Percentiles rank a stretch among this genome's conserved stretches.
Evolutionary conservation across 192 early-diverging fungal genomes (phyloP).

Genomic region (Coemansia sp.): DNA sequence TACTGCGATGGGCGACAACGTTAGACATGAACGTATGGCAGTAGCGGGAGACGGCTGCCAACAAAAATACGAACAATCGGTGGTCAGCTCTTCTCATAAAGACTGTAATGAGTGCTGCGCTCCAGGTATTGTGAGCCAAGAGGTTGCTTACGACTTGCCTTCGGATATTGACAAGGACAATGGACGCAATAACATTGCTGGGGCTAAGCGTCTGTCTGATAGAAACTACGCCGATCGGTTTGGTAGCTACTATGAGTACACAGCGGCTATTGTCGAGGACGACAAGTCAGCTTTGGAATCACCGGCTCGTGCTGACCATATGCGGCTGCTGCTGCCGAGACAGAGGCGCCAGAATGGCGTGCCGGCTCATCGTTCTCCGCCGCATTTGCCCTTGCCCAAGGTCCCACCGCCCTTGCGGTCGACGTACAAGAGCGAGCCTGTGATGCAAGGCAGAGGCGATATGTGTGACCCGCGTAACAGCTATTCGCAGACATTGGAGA

Average conservation of each 20-base stretch:
- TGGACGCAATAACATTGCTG: slow-evolving; percentile 1
- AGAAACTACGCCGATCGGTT: slow-evolving; percentile 34
- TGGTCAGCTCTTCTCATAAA: not conserved
- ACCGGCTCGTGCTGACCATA: not conserved
- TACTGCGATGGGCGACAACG: slow-evolving; percentile 3
- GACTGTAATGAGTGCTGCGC: not conserved
- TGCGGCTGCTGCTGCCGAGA: not conserved
- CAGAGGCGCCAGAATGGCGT: not conserved
- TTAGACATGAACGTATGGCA: not conserved
- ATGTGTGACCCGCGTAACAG: slow-evolving; percentile 15
- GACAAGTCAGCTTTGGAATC: slow-evolving; percentile 2
- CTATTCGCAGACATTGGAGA: slow-evolving; percentile 55
- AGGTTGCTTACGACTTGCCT: not conserved
- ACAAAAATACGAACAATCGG: not conserved
- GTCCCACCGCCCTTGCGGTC: slow-evolving; percentile 27
- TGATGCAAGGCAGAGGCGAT: slow-evolving; percentile 18
- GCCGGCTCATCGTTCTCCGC: not conserved
- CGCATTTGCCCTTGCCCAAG: not conserved
- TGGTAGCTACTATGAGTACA: slow-evolving; percentile 38
- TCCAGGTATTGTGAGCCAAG: not conserved
- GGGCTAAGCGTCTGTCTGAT: not conserved
- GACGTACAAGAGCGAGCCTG: slow-evolving; percentile 49
- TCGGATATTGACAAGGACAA: slow-evolving; percentile 1
- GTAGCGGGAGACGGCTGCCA: not conserved
- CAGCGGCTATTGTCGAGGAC: slow-evolving; percentile 21